Conservation (phyloP, 257 asterid genomes). For the Primulina eburnea region DNA sequence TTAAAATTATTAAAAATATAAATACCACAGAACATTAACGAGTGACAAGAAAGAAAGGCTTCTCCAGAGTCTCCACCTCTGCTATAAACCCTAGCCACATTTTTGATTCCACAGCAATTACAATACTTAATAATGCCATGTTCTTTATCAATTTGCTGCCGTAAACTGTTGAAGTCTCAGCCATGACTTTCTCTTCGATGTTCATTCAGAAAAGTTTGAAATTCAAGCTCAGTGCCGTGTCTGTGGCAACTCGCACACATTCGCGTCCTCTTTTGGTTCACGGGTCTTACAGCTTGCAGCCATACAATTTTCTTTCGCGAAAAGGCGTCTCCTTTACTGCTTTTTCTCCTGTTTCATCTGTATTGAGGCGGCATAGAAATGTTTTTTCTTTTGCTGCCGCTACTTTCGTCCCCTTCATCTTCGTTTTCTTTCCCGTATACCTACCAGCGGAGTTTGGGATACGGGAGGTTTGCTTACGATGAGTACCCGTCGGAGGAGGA, state of each 20-base stretch:
- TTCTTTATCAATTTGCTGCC: neutral
- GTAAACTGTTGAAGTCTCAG: neutral
- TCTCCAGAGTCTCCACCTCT: conserved; percentile 1
- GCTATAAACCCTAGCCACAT: conserved; percentile 58
- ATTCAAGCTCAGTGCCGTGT: conserved; percentile 51
- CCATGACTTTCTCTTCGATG: conserved; percentile 33
- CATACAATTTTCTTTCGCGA: conserved; percentile 16
- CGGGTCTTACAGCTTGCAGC: conserved; percentile 36
- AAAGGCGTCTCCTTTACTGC: conserved; percentile 31
- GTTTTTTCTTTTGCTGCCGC: neutral
- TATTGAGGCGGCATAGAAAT: conserved; percentile 37
- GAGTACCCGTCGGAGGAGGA: conserved; percentile 69
- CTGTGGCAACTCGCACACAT: conserved; percentile 35
- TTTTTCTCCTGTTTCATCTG: conserved; percentile 31
- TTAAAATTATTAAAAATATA: too few relatives aligned
- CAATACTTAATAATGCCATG: conserved; percentile 12
- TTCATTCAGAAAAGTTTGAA: conserved; percentile 31
- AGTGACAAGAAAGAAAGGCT: too few relatives aligned
- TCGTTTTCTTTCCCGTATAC: conserved; percentile 40
- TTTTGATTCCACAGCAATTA: neutral
- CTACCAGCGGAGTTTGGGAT: conserved; percentile 58
- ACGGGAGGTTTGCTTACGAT: conserved; percentile 63
- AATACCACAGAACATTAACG: too few relatives aligned
- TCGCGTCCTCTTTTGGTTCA: conserved; percentile 27
- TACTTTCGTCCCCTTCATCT: conserved; percentile 19